These are phyloP conservation scores for Lizonia empirigonia DNA, from an alignment of 2,329 filamentous ascomycete species.

Conservation along the genomic window DNA sequence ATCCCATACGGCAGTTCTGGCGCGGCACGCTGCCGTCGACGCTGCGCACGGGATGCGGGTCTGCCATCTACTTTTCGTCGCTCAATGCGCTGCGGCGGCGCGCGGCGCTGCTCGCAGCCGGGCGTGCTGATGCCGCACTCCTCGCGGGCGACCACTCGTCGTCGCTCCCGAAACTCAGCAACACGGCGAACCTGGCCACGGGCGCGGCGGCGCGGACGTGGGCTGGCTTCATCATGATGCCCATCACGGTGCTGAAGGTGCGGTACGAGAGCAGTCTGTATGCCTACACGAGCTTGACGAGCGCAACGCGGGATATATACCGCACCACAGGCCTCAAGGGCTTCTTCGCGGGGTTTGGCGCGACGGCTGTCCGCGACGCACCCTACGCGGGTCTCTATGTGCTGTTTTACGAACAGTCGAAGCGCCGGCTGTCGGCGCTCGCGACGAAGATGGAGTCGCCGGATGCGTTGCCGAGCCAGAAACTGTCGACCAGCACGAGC, in stretches of 20 bases:
- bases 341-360: slow-evolving; percentile 93
- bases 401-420: slow-evolving; percentile 86
- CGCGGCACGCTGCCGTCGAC: slow-evolving; percentile 90
- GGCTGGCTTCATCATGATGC: slow-evolving; percentile 92
- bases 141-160: slow-evolving; percentile 60
- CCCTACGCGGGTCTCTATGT: slow-evolving; percentile 96
- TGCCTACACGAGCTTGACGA: slow-evolving; percentile 74
- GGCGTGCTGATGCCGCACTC: slow-evolving; percentile 18
- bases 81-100: slow-evolving; percentile 82
- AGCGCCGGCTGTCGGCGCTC: slow-evolving; percentile 61
- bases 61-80: slow-evolving; percentile 89
- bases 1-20: slow-evolving; percentile 80
- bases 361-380: slow-evolving; percentile 91
- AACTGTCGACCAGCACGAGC: slow-evolving; percentile 49
- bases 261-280: slow-evolving; percentile 92
- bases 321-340: slow-evolving; percentile 75
- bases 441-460: slow-evolving; percentile 40
- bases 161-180: slow-evolving; percentile 79
- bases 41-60: slow-evolving; percentile 90
- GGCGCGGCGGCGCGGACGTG: slow-evolving; percentile 83
- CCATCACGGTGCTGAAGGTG: slow-evolving; percentile 94
- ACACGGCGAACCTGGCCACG: slow-evolving; percentile 82
- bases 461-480: slow-evolving; percentile 16
- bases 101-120: slow-evolving; percentile 50
- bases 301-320: slow-evolving; percentile 76